Evolutionary conservation across 495 filamentous ascomycete species (phyloP), one percentile per base, ranked within the genome.

Genomic region (Podospora sp.): DNA sequence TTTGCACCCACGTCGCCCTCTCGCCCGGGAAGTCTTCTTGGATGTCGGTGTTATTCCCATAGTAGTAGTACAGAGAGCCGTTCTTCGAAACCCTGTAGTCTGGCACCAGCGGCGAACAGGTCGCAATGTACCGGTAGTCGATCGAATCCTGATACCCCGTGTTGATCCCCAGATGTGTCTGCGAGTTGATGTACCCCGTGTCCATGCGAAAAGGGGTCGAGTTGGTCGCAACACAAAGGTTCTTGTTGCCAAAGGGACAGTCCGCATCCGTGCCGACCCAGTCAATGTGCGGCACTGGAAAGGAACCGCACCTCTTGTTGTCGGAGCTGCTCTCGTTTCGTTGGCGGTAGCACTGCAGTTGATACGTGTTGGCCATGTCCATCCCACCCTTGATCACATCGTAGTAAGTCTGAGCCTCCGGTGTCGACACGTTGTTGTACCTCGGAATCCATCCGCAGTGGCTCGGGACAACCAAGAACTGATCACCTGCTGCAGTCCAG

Each of bases 151-250:
- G 8, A 22, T n/a, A 7, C 24, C 1, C 24, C 3, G n/a, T 22
- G 27, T 60, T 60, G 56, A 60, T 18, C 1, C 56, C 56, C 24
- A 60, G 56, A 22, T 60, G 56, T 1, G 56, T 60, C 18, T 35
- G 24, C 2, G 56, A 60, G 27, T 35, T 60, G 56, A 60, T 60
- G n/a, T 60, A 60, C 6, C 56, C 56, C 5, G 56, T 33, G 25
- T 60, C 56, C 56, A 60, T 60, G 24, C 56, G 24, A 35, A 35
- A 25, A 20, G 56, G 56, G 24, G 56, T 35, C 18, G 56, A 60
- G 25, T 60, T 60, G 8, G 27, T 35, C 1, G 56, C 18, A 5
- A 60, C 12, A 26, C 56, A 60, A 11, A 60, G 18, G 25, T 27
- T 16, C 9, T 20, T 27, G 56, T 60, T 26, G 24, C 20, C 24